A percentile compares a stretch with the other conserved stretches of the same genome.
These are phyloP conservation scores for Pistacia vera DNA, from an alignment of 345 rosid genomes.

Conservation along the genomic window DNA sequence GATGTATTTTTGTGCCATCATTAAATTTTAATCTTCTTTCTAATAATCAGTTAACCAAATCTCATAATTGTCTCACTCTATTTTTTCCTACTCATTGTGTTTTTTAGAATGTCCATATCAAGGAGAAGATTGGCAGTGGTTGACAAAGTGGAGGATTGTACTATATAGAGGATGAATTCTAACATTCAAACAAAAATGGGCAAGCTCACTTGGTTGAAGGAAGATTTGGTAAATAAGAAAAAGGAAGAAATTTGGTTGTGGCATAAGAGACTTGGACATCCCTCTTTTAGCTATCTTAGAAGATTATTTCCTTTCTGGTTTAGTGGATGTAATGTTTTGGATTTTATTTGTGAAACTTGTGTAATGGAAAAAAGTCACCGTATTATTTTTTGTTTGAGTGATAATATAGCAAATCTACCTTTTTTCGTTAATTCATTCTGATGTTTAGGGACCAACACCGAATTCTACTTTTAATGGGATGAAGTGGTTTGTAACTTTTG, in stretches of 20 bases:
- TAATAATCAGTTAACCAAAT: background rate
- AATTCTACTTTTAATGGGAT: background rate
- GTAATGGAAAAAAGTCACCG: background rate
- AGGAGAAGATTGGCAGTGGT: slow-evolving; percentile 1
- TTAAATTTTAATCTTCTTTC: slow-evolving; percentile 1
- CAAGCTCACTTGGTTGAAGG: no score
- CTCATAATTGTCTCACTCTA: background rate
- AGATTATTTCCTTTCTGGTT: background rate
- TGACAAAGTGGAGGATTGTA: background rate
- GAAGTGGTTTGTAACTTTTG: no score
- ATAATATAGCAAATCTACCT: no score
- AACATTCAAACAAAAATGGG: background rate
- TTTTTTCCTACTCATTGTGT: background rate
- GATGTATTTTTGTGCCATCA: slow-evolving; percentile 1
- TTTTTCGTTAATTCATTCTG: no score
- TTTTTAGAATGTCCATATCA: slow-evolving; percentile 1
- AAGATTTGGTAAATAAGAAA: background rate
- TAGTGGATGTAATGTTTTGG: background rate
- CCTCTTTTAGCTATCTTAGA: background rate
- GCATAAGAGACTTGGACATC: background rate
- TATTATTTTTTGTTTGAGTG: no score
- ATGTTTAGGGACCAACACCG: background rate
- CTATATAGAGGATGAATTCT: background rate
- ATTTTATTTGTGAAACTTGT: background rate
- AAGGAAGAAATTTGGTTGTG: background rate